Evolutionary conservation across 805 yeast genomes (phyloP).

Genomic region (Kluyveromyces siamensis): DNA sequence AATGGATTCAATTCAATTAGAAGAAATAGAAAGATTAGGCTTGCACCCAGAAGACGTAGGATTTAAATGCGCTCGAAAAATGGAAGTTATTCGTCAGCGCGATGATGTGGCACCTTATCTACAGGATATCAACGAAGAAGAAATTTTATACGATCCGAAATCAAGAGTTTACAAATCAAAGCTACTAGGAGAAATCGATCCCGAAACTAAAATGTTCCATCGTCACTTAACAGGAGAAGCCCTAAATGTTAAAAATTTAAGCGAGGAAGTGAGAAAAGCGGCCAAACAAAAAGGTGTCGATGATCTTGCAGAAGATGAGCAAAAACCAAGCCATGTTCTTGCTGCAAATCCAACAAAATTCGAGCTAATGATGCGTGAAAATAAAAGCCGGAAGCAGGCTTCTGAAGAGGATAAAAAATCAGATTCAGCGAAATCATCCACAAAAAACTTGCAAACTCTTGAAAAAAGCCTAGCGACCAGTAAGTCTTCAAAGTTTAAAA

Average conservation of each 20-base stretch:
- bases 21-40: constrained; percentile 11
- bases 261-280: constrained; percentile 41
- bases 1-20: constrained; percentile 5
- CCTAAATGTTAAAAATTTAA: constrained; percentile 38
- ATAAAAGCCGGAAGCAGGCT: background rate
- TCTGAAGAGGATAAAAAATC: background rate
- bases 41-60: constrained; percentile 1
- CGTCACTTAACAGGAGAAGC: constrained; percentile 52
- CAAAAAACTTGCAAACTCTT: background rate
- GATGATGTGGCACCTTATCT: constrained; percentile 71
- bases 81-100: constrained; percentile 44
- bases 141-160: constrained; percentile 45
- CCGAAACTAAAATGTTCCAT: constrained; percentile 40
- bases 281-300: constrained; percentile 24
- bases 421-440: background rate
- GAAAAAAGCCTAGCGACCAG: background rate
- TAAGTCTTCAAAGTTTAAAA: background rate
- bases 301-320: constrained; percentile 19
- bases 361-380: constrained; percentile 17
- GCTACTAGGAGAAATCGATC: constrained; percentile 27
- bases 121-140: constrained; percentile 38
- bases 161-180: constrained; percentile 34
- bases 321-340: constrained; percentile 22
- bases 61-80: background rate
- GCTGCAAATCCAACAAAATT: constrained; percentile 30